phyloP scores from a whole-genome alignment of 2,329 filamentous ascomycete genomes.

The Botryotinia globosa region DNA sequence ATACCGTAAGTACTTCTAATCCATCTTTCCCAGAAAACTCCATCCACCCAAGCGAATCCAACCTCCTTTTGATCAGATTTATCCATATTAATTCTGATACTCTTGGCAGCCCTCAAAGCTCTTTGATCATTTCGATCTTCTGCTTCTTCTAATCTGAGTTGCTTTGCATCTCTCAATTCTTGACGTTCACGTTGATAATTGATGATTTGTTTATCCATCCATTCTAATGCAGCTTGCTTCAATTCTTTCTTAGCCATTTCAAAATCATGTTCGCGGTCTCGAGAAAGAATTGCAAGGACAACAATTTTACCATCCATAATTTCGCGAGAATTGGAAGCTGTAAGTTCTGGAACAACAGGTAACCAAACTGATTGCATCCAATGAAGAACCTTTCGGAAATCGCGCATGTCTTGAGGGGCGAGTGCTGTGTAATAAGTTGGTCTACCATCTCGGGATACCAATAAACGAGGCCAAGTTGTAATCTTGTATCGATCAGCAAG shows the following conservation, averaged over 20 bases:
- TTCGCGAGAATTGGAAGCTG: conserved; percentile 84
- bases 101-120: conserved; percentile 81
- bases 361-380: conserved; percentile 99
- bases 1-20: conserved; percentile 92
- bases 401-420: conserved; percentile 87
- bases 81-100: conserved; percentile 87
- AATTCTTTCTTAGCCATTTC: conserved; percentile 77
- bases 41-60: conserved; percentile 95
- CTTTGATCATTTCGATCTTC: conserved; percentile 90
- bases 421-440: conserved; percentile 87
- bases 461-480: conserved; percentile 88
- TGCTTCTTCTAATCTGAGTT: conserved; percentile 92
- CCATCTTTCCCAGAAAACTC: conserved; percentile 97
- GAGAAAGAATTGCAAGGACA: conserved; percentile 84
- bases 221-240: conserved; percentile 92
- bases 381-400: conserved; percentile 71
- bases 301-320: conserved; percentile 95
- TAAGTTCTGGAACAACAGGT: conserved; percentile 91
- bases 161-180: conserved; percentile 90
- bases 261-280: conserved; percentile 77
- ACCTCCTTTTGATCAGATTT: conserved; percentile 85
- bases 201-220: conserved; percentile 95
- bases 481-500: conserved; percentile 88
- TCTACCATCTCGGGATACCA: conserved; percentile 85
- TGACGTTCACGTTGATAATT: conserved; percentile 90